Evolutionary conservation across 164 flowering plant species (phyloP), one percentile per base, ranked within the genome.

Genomic region (Magnolia sinica): DNA sequence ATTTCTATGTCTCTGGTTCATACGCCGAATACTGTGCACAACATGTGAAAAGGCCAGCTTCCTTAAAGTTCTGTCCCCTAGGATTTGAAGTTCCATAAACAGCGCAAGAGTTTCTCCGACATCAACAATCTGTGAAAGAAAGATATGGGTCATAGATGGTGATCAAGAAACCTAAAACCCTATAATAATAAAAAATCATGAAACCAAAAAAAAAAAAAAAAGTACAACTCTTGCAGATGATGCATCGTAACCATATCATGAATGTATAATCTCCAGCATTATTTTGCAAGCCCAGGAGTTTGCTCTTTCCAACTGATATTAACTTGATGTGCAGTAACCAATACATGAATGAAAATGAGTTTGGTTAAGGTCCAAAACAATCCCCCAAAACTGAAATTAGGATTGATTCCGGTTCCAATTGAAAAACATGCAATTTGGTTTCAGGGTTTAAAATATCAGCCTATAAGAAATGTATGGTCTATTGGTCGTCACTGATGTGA

Each of bases 1-100:
- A 75, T 95, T 89, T 81, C 88, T 92, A 71, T 90, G 92, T 79
- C 88, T 93, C 87, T 88, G 87, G 78, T 93, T 95, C 98, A 95
- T 90, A 7, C 88, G 85, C 79, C 83, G 85, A 70, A 93, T 89
- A 68, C 90, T 89, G 51, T 90, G 91, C 77, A 92, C 77, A 67
- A 93, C 94, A 84, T 93, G 99, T 19, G 86, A 83, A 72, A 90
- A 93, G 0, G 95, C 90, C 83, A 92, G 76, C 64, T 89, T 88
- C 81, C 85, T 84, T 76, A 94, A 74, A 27, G 52, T 70, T 80
- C 82, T 86, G 64, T 95, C 96, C 18, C 93, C 96, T 4, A 91
- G 77, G 50, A 88, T 88, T 83, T 95, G 99, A 75, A 95, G 91
- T 80, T 89, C 97, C 95, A 93, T 87, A 79, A 91, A 95, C 73